phyloP scores from a whole-genome alignment of 768 basidiomycete genomes.

The Naganishia randhawae region DNA sequence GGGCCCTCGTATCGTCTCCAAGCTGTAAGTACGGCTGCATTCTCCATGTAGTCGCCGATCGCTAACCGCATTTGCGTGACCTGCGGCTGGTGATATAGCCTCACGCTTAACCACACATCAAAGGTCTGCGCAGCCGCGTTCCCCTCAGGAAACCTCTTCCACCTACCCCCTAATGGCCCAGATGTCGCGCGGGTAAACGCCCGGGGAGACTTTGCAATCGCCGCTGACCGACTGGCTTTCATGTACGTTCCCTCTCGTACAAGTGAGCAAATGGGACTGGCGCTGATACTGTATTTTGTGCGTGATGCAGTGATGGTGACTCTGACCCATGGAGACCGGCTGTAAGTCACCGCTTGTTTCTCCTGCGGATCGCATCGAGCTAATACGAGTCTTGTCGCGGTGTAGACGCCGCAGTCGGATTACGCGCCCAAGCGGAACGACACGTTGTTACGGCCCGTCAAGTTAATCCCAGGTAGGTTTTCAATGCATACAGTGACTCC shows the following conservation, averaged over 20 bases:
- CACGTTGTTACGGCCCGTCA: constrained; percentile 73
- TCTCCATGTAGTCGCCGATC: background rate
- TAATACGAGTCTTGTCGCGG: background rate
- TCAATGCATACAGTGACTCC: background rate
- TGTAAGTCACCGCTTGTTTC: constrained; percentile 37
- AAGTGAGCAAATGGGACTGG: constrained; percentile 52
- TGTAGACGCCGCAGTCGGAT: constrained; percentile 47
- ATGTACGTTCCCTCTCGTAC: constrained; percentile 67
- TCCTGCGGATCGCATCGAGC: background rate
- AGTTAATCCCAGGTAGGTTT: constrained; percentile 72
- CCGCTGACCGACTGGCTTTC: constrained; percentile 75
- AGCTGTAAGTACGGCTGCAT: constrained; percentile 32
- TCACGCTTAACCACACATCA: constrained; percentile 68
- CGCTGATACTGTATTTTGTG: background rate
- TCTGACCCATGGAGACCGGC: constrained; percentile 82
- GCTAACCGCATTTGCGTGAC: background rate
- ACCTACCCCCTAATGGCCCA: constrained; percentile 63
- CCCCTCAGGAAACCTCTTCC: constrained; percentile 68
- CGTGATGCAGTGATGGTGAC: constrained; percentile 40
- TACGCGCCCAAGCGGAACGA: constrained; percentile 63
- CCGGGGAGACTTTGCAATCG: constrained; percentile 78
- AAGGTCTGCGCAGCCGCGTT: constrained; percentile 65
- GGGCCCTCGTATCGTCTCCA: constrained; percentile 73
- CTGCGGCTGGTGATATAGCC: constrained; percentile 23
- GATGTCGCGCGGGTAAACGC: constrained; percentile 77